phyloP scores from a whole-genome alignment of 176 grass and related monocot species.

The Bolboschoenus planiculmis region DNA sequence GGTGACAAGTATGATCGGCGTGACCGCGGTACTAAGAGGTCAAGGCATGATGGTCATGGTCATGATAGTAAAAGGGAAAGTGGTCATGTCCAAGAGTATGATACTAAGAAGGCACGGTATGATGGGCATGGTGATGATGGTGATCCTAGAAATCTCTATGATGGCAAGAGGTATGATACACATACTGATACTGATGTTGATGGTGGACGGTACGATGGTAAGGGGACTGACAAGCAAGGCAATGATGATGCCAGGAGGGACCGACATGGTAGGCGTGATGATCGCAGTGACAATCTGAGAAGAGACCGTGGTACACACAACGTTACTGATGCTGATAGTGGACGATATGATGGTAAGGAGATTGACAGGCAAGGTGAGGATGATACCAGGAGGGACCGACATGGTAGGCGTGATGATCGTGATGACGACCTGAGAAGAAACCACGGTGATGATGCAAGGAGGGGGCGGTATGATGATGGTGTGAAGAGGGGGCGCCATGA shows the following conservation, averaged over 20 bases:
- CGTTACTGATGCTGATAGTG: conserved; percentile 26
- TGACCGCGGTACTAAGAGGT: conserved; percentile 41
- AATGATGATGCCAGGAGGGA: neutral
- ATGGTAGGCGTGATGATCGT: neutral
- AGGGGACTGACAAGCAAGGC: conserved; percentile 37
- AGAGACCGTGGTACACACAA: neutral
- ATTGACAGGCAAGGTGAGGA: conserved; percentile 32
- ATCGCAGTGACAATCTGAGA: neutral
- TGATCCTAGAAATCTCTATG: neutral
- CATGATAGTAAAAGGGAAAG: conserved; percentile 26
- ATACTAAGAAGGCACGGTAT: conserved; percentile 35
- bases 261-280: neutral
- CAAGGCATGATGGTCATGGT: conserved; percentile 40
- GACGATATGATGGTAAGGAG: conserved; percentile 32
- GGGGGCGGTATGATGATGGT: neutral
- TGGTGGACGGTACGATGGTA: conserved; percentile 23
- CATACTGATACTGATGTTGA: conserved; percentile 24
- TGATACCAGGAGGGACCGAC: neutral
- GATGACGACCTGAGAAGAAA: neutral
- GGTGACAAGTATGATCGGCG: conserved; percentile 26
- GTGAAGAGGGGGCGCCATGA: neutral
- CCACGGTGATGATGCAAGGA: neutral
- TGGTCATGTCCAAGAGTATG: conserved; percentile 33
- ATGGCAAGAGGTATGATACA: conserved; percentile 4
- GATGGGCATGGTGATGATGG: conserved; percentile 27